phyloP scores from a whole-genome alignment of 495 filamentous ascomycete genomes.

The Aspergillus mulundensis region DNA sequence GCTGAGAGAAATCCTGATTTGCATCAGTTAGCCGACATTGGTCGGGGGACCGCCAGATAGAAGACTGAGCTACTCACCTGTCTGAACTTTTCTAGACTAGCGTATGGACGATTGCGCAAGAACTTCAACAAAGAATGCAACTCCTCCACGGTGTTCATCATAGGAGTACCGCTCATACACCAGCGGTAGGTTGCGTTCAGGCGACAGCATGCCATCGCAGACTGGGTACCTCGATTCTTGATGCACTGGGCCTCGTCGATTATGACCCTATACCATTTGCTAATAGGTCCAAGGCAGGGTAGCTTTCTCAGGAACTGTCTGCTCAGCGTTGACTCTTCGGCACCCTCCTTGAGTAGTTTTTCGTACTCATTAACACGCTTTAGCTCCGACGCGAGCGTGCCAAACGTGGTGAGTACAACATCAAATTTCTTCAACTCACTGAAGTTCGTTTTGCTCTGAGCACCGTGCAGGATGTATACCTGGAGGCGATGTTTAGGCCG shows the following conservation, averaged over 20 bases:
- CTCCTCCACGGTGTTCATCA: constrained; percentile 86
- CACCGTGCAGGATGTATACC: constrained; percentile 63
- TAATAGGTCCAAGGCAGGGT: constrained; percentile 59
- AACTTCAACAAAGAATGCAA: constrained; percentile 81
- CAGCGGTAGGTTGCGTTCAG: constrained; percentile 66
- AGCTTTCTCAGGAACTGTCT: constrained; percentile 31
- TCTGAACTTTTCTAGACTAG: constrained; percentile 58
- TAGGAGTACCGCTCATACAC: constrained; percentile 90
- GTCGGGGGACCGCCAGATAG: neutral
- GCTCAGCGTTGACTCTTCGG: constrained; percentile 16
- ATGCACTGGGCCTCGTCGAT: constrained; percentile 93
- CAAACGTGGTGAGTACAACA: constrained; percentile 87
- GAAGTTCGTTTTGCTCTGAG: constrained; percentile 50
- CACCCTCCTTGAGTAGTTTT: constrained; percentile 24
- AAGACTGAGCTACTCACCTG: constrained; percentile 31
- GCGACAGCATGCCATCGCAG: constrained; percentile 55
- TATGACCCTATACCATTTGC: constrained; percentile 78
- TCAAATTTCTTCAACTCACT: constrained; percentile 64
- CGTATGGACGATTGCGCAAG: constrained; percentile 77
- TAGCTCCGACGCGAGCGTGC: constrained; percentile 67
- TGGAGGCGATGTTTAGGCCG: constrained; percentile 57
- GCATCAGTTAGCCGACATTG: neutral
- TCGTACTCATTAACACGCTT: constrained; percentile 51
- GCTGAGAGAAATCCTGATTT: constrained; percentile 45
- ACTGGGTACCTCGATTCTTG: constrained; percentile 75